These are phyloP conservation scores for Xylaria acuta DNA, from an alignment of 495 filamentous ascomycete genomes.

Conservation along the genomic window DNA sequence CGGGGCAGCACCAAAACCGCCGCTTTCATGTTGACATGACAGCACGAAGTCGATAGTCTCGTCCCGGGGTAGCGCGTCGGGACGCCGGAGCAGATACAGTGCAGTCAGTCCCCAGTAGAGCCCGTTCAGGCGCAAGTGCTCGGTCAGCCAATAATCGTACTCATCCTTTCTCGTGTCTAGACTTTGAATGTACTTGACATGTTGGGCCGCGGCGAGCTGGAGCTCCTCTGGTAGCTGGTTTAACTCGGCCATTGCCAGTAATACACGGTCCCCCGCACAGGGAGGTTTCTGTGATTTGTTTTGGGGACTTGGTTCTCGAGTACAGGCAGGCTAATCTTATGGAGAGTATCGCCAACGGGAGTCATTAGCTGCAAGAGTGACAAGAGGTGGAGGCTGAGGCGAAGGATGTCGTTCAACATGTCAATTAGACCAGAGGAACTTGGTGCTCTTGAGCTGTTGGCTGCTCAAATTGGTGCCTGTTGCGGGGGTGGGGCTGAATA, in stretches of 20 bases:
- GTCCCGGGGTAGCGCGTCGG: constrained; percentile 78
- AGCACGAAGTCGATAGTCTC: constrained; percentile 90
- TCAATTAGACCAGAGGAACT: neutral
- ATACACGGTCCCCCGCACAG: neutral
- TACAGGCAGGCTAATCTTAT: neutral
- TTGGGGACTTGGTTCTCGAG: neutral
- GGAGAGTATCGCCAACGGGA: neutral
- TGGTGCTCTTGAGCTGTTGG: neutral
- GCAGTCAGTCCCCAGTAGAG: constrained; percentile 96
- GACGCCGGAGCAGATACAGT: constrained; percentile 80
- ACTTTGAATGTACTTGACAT: constrained; percentile 92
- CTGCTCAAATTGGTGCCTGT: constrained; percentile 9
- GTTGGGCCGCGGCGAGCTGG: constrained; percentile 70
- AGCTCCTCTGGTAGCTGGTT: constrained; percentile 64
- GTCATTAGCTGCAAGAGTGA: neutral
- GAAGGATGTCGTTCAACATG: neutral
- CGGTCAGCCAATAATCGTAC: constrained; percentile 95
- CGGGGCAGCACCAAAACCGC: constrained; percentile 92
- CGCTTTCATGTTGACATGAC: constrained; percentile 84
- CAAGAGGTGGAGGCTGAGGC: neutral
- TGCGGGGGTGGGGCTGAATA: constrained; percentile 7
- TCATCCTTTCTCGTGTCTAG: constrained; percentile 91
- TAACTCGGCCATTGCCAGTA: constrained; percentile 32
- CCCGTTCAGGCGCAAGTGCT: constrained; percentile 92
- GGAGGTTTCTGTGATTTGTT: neutral